A percentile compares a stretch with the other conserved stretches of the same genome.
Conservation (phyloP, 2,329 filamentous ascomycete species). For the Verticillium nonalfalfae region DNA sequence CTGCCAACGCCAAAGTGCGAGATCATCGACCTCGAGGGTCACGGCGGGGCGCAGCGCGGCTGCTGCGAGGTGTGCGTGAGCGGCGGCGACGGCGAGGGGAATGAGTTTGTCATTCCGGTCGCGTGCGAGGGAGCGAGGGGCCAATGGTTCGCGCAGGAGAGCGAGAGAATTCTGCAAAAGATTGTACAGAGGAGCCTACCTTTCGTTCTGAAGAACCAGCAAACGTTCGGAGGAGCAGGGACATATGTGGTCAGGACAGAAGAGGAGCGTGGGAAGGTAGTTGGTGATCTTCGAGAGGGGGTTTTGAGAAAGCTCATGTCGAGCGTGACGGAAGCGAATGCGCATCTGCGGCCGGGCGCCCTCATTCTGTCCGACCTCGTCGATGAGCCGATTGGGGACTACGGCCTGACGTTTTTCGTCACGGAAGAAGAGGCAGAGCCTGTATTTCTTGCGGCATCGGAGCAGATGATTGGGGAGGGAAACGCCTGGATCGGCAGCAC, state of each 20-base stretch:
- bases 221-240: conserved; percentile 28
- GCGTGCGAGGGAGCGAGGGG: conserved; percentile 19
- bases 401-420: conserved; percentile 27
- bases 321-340: conserved; percentile 20
- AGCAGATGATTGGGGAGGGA: conserved; percentile 25
- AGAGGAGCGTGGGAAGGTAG: conserved; percentile 16
- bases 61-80: conserved; percentile 19
- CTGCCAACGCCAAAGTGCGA: conserved; percentile 22
- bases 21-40: conserved; percentile 17
- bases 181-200: conserved; percentile 18
- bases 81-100: background rate
- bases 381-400: conserved; percentile 21
- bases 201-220: conserved; percentile 30
- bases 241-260: conserved; percentile 22
- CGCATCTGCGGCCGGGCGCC: conserved; percentile 21
- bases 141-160: conserved; percentile 21
- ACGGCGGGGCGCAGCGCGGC: conserved; percentile 4
- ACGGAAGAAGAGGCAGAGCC: conserved; percentile 15
- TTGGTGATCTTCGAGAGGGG: conserved; percentile 16
- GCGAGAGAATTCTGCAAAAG: conserved; percentile 14
- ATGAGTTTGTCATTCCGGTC: conserved; percentile 16
- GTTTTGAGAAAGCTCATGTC: conserved; percentile 21
- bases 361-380: conserved; percentile 24
- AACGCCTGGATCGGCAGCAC: conserved; percentile 26
- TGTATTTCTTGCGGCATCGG: conserved; percentile 23